A percentile compares a stretch with the other conserved stretches of the same genome.
These are phyloP conservation scores for Diutina mesorugosa DNA, from an alignment of 1,139 yeast species.

Conservation along the genomic window DNA sequence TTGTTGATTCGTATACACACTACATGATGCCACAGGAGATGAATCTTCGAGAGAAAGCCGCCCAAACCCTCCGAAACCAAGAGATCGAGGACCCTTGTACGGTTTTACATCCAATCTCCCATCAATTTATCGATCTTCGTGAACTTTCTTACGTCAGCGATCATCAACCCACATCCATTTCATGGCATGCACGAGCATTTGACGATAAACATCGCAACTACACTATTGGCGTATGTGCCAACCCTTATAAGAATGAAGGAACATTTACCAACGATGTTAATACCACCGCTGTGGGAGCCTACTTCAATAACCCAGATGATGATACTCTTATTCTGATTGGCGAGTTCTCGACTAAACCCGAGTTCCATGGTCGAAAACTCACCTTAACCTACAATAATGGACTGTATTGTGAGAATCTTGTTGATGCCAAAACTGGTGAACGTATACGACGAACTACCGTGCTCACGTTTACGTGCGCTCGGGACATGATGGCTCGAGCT, in stretches of 20 bases:
- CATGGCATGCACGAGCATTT: conserved; percentile 1
- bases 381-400: conserved; percentile 64
- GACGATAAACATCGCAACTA: conserved; percentile 34
- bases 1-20: conserved; percentile 1
- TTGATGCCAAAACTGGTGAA: conserved; percentile 23
- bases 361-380: conserved; percentile 58
- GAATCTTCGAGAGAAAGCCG: neutral
- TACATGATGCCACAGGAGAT: neutral
- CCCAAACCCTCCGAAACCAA: conserved; percentile 3
- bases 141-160: conserved; percentile 26
- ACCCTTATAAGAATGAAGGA: conserved; percentile 33
- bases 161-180: conserved; percentile 35
- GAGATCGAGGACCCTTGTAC: conserved; percentile 35
- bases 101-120: conserved; percentile 31
- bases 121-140: conserved; percentile 43
- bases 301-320: conserved; percentile 40
- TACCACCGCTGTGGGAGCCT: conserved; percentile 51
- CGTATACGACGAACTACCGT: conserved; percentile 47
- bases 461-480: conserved; percentile 68
- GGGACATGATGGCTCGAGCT: conserved; percentile 58
- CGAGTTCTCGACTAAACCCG: conserved; percentile 43
- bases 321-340: conserved; percentile 55
- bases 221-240: conserved; percentile 69
- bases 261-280: conserved; percentile 17
- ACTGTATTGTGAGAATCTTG: conserved; percentile 36